Evolutionary conservation across 108 stramenopile species (phyloP).

Genomic region (Cylindrotheca closterium): DNA sequence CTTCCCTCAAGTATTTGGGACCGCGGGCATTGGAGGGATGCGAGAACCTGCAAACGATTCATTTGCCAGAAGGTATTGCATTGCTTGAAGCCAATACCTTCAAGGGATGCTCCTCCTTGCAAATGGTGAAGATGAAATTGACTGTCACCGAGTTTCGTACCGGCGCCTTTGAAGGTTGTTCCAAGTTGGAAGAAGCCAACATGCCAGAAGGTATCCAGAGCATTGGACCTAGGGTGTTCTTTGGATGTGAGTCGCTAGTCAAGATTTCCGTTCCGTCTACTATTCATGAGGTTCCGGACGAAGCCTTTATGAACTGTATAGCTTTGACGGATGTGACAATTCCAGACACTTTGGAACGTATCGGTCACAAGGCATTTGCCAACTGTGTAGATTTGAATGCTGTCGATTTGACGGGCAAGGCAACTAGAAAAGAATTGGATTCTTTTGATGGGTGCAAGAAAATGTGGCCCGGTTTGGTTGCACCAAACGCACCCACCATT

Average conservation of each 20-base stretch:
- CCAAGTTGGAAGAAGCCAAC: neutral
- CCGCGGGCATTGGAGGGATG: neutral
- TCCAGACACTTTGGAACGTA: neutral
- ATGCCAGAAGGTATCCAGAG: neutral
- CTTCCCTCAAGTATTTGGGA: neutral
- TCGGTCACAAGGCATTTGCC: neutral
- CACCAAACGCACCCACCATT: neutral
- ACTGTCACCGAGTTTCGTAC: neutral
- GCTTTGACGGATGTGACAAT: neutral
- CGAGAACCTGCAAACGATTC: neutral
- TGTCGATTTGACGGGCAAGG: neutral
- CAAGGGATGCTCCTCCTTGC: neutral
- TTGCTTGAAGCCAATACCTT: neutral
- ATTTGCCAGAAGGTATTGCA: neutral
- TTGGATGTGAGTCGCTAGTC: neutral
- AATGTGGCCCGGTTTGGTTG: neutral
- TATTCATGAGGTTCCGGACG: neutral
- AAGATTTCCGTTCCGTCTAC: neutral
- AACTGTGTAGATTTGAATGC: neutral
- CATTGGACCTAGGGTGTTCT: neutral
- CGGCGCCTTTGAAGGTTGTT: neutral
- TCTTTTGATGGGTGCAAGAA: neutral
- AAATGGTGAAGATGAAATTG: neutral
- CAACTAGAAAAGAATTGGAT: neutral
- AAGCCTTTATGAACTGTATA: neutral